These are phyloP conservation scores for Xylaria curta DNA, from an alignment of 495 filamentous ascomycete genomes.

Conservation along the genomic window DNA sequence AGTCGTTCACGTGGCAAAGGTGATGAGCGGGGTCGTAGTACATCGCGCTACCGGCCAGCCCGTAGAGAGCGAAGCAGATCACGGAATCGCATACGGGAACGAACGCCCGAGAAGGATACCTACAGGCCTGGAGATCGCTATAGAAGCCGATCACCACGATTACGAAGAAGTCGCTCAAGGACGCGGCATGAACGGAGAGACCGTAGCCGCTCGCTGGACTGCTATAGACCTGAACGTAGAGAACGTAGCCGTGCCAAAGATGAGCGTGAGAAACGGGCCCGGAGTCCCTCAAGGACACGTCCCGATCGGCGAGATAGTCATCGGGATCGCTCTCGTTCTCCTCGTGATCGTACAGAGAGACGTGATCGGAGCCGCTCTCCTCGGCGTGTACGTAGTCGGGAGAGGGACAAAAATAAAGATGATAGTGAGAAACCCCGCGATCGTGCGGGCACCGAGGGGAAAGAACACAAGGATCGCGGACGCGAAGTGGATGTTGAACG, in stretches of 20 bases:
- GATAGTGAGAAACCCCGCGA: slow-evolving; percentile 25
- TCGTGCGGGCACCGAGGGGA: slow-evolving; percentile 22
- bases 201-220: slow-evolving; percentile 35
- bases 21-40: slow-evolving; percentile 35
- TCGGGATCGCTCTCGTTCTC: slow-evolving; percentile 42
- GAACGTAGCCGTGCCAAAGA: slow-evolving; percentile 47
- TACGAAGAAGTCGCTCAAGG: slow-evolving; percentile 35
- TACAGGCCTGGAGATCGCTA: slow-evolving; percentile 42
- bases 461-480: slow-evolving; percentile 27
- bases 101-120: slow-evolving; percentile 40
- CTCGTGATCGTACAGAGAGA: slow-evolving; percentile 42
- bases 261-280: slow-evolving; percentile 38
- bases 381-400: slow-evolving; percentile 30
- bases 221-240: slow-evolving; percentile 43
- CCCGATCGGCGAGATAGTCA: slow-evolving; percentile 33
- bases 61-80: slow-evolving; percentile 44
- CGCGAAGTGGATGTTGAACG: slow-evolving; percentile 34
- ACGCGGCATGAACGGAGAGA: slow-evolving; percentile 26
- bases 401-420: slow-evolving; percentile 33
- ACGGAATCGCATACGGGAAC: slow-evolving; percentile 41
- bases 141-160: slow-evolving; percentile 38
- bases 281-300: slow-evolving; percentile 37
- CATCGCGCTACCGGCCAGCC: slow-evolving; percentile 33
- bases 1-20: slow-evolving; percentile 31
- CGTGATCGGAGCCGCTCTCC: slow-evolving; percentile 46